These are phyloP conservation scores for Infundibulicybe gibba DNA, from an alignment of 768 basidiomycete species.

Conservation along the genomic window DNA sequence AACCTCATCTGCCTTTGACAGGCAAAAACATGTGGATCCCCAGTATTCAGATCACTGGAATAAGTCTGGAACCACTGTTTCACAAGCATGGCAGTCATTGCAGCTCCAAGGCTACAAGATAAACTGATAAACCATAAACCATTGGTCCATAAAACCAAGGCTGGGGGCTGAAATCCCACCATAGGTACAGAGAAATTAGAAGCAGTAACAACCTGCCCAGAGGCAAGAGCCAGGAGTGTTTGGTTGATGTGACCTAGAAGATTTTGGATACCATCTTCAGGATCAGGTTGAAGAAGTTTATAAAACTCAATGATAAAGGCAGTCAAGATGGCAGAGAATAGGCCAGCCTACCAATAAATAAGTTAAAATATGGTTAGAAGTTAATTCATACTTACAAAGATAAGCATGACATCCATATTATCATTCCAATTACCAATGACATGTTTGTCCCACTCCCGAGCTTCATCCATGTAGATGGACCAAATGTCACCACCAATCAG, in stretches of 20 bases:
- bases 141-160: too few species aligned
- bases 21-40: slow-evolving; percentile 11
- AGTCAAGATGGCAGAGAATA: slow-evolving; percentile 18
- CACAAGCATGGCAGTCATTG: slow-evolving; percentile 15
- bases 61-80: slow-evolving; percentile 16
- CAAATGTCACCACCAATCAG: not conserved
- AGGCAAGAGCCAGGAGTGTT: not conserved
- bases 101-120: slow-evolving; percentile 13
- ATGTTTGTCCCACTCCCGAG: slow-evolving; percentile 5
- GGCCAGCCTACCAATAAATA: slow-evolving; percentile 8
- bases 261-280: slow-evolving; percentile 4
- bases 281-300: slow-evolving; percentile 9
- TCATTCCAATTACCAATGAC: slow-evolving; percentile 9
- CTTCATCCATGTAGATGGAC: slow-evolving; percentile 12
- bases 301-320: slow-evolving; percentile 17
- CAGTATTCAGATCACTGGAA: slow-evolving; percentile 7
- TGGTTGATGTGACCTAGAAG: slow-evolving; percentile 3
- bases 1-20: slow-evolving; percentile 13
- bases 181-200: slow-evolving; percentile 7
- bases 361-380: not conserved
- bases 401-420: slow-evolving; percentile 11
- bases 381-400: slow-evolving; percentile 5
- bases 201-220: too few species aligned
- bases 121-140: slow-evolving; percentile 10
- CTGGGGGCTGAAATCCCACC: too few species aligned